phyloP scores from a whole-genome alignment of 2,329 filamentous ascomycete species.

The Pseudodiploospora longispora region DNA sequence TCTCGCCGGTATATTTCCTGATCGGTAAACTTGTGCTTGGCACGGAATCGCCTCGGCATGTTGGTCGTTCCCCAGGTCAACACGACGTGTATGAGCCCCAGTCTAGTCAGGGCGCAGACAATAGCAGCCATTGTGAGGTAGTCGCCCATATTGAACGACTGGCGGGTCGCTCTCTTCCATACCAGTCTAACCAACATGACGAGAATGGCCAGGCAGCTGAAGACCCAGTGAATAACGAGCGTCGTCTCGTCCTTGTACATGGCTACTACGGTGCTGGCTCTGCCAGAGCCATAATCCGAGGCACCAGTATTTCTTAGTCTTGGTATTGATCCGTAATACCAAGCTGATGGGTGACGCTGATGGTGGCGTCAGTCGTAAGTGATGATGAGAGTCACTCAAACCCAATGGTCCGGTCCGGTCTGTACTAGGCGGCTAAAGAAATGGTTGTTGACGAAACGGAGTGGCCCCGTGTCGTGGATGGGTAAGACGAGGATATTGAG shows the following conservation, averaged over 20 bases:
- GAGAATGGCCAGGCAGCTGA: conserved; percentile 15
- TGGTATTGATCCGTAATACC: too few species aligned
- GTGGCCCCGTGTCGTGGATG: too few species aligned
- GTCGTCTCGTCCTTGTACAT: conserved; percentile 12
- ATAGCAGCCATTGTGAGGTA: conserved; percentile 31
- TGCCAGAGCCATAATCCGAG: too few species aligned
- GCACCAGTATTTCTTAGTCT: too few species aligned
- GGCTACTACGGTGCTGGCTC: background rate
- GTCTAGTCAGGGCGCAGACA: conserved; percentile 18
- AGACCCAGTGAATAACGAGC: conserved; percentile 17
- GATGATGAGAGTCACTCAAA: too few species aligned
- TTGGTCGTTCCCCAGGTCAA: conserved; percentile 29
- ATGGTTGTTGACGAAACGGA: too few species aligned
- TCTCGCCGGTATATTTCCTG: conserved; percentile 24
- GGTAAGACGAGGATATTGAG: too few species aligned
- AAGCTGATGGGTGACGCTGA: too few species aligned
- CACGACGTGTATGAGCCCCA: conserved; percentile 25
- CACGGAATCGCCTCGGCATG: conserved; percentile 16
- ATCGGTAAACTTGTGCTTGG: conserved; percentile 17
- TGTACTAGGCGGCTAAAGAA: too few species aligned
- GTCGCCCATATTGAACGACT: conserved; percentile 14
- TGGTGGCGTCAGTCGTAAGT: too few species aligned
- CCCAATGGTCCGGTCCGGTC: too few species aligned
- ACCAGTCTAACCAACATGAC: conserved; percentile 15
- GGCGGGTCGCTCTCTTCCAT: conserved; percentile 12